These are phyloP conservation scores for Boletus subcaerulescens DNA, from an alignment of 768 basidiomycete genomes.

Conservation along the genomic window DNA sequence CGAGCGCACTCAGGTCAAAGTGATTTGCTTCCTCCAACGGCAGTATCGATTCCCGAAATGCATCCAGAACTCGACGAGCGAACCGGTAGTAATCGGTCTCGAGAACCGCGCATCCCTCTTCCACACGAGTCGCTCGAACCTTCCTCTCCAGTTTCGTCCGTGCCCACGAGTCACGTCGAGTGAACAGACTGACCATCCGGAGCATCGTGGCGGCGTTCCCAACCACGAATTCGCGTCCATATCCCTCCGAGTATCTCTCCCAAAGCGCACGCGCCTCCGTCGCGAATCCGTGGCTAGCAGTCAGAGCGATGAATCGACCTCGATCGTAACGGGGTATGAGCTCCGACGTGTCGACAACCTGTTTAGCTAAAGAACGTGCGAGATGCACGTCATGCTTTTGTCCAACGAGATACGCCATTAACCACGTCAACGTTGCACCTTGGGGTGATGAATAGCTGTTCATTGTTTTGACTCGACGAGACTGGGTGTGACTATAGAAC, in stretches of 20 bases:
- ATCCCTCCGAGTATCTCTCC: constrained; percentile 49
- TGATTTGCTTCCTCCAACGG: constrained; percentile 50
- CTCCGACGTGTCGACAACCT: constrained; percentile 43
- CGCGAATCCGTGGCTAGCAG: constrained; percentile 48
- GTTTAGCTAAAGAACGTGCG: constrained; percentile 46
- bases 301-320: constrained; percentile 46
- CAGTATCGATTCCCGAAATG: constrained; percentile 42
- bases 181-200: constrained; percentile 44
- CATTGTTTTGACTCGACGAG: constrained; percentile 26
- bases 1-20: constrained; percentile 54
- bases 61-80: constrained; percentile 41
- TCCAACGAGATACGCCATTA: constrained; percentile 46
- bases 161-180: constrained; percentile 22
- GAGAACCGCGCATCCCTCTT: not conserved
- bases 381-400: constrained; percentile 42
- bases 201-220: constrained; percentile 43
- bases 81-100: constrained; percentile 34
- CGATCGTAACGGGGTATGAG: constrained; percentile 44
- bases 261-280: constrained; percentile 51
- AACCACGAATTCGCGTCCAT: constrained; percentile 39
- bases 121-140: not conserved
- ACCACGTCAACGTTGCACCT: constrained; percentile 45
- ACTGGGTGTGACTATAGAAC: constrained; percentile 48
- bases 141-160: constrained; percentile 12
- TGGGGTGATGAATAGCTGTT: constrained; percentile 51